Evolutionary conservation across 1,139 yeast species (phyloP).

Genomic region (Komagataea norvegica): DNA sequence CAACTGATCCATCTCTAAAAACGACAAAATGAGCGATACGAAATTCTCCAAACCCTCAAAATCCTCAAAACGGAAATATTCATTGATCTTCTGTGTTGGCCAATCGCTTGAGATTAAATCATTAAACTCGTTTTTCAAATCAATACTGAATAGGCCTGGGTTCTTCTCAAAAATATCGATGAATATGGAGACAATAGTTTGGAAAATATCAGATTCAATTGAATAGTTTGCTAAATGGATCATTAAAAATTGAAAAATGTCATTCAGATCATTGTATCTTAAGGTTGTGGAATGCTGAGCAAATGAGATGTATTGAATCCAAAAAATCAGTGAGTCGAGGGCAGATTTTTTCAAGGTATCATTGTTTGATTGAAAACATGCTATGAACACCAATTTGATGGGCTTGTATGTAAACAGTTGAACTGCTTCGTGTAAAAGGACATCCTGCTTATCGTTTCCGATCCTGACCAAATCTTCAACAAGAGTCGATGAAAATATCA

Average conservation of each 20-base stretch:
- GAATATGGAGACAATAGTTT: slow-evolving; percentile 26
- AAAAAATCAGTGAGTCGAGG: slow-evolving; percentile 25
- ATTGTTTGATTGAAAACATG: slow-evolving; percentile 14
- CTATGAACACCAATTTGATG: slow-evolving; percentile 18
- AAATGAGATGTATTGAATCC: slow-evolving; percentile 40
- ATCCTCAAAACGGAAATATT: slow-evolving; percentile 36
- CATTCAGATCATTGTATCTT: slow-evolving; percentile 35
- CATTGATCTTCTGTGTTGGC: slow-evolving; percentile 38
- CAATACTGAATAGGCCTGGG: slow-evolving; percentile 30
- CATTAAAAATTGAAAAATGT: slow-evolving; percentile 29
- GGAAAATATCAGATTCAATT: slow-evolving; percentile 11
- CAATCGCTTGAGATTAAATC: slow-evolving; percentile 30
- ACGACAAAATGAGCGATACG: slow-evolving; percentile 47
- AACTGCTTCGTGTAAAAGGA: slow-evolving; percentile 32
- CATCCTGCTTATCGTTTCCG: slow-evolving; percentile 25
- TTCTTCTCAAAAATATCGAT: slow-evolving; percentile 32
- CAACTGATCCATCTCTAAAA: slow-evolving; percentile 48
- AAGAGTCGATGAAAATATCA: slow-evolving; percentile 44
- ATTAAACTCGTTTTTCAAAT: slow-evolving; percentile 29
- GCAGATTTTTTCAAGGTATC: slow-evolving; percentile 8
- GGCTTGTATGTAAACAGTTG: slow-evolving; percentile 29
- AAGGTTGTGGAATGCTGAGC: slow-evolving; percentile 36
- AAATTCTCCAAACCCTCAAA: slow-evolving; percentile 44
- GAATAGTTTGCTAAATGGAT: slow-evolving; percentile 20
- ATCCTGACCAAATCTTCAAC: slow-evolving; percentile 51